These are phyloP conservation scores for Truncatella angustata DNA, from an alignment of 2,329 filamentous ascomycete genomes.

Conservation along the genomic window DNA sequence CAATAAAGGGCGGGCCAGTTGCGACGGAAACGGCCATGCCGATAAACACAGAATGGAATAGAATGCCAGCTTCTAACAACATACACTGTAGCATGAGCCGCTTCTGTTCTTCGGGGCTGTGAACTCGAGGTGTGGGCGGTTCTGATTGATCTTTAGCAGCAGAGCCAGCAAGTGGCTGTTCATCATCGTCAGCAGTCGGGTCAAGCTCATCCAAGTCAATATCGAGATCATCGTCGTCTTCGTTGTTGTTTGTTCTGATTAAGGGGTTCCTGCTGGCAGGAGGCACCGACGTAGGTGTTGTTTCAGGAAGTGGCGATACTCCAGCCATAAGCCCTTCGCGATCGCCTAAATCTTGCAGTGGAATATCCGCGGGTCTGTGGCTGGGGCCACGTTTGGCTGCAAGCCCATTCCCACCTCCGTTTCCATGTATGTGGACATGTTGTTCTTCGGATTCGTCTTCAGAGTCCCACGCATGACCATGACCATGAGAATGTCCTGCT, in stretches of 20 bases:
- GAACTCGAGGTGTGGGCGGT: constrained; percentile 25
- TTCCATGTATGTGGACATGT: constrained; percentile 12
- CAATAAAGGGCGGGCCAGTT: constrained; percentile 74
- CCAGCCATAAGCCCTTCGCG: constrained; percentile 57
- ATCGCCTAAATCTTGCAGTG: constrained; percentile 49
- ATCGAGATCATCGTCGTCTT: constrained; percentile 53
- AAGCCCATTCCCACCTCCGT: constrained; percentile 31
- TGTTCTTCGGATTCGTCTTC: constrained; percentile 34
- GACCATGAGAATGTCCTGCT: constrained; percentile 57
- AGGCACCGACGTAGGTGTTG: constrained; percentile 38
- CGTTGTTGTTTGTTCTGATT: constrained; percentile 11
- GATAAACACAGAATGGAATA: constrained; percentile 84
- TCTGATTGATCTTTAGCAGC: constrained; percentile 19
- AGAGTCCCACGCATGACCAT: constrained; percentile 44
- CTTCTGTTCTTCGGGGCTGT: constrained; percentile 56
- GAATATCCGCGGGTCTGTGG: constrained; percentile 47
- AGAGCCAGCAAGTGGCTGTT: constrained; percentile 23
- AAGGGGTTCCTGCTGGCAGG: constrained; percentile 17
- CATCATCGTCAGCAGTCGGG: constrained; percentile 32
- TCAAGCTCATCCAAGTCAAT: constrained; percentile 62
- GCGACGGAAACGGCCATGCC: constrained; percentile 84
- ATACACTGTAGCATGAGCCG: constrained; percentile 74
- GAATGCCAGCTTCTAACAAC: constrained; percentile 77
- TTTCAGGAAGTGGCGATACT: constrained; percentile 56
- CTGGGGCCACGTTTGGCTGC: constrained; percentile 35